Percentiles rank a stretch among this genome's conserved stretches.
These are phyloP conservation scores for Coemansia sp. DNA, from an alignment of 192 early-diverging fungal species.

Conservation along the genomic window DNA sequence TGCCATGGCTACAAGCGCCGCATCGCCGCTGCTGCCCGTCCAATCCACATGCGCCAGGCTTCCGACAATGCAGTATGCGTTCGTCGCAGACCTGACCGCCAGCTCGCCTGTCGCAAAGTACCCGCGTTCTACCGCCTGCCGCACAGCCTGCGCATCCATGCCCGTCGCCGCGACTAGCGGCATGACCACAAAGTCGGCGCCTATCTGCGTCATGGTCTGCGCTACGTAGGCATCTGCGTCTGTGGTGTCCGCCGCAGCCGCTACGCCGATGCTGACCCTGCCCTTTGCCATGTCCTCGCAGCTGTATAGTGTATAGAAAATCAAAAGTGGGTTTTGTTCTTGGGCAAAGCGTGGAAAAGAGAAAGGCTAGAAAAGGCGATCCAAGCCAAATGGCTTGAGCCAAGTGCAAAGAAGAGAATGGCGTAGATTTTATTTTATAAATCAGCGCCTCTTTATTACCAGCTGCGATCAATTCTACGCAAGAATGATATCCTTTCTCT, in stretches of 20 bases:
- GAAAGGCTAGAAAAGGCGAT: neutral
- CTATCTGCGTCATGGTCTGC: conserved; percentile 9
- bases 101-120: conserved; percentile 31
- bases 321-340: neutral
- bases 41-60: conserved; percentile 1
- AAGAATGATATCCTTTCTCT: neutral
- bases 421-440: no score
- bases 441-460: no score
- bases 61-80: conserved; percentile 40
- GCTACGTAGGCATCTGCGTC: conserved; percentile 35
- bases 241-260: conserved; percentile 9
- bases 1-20: conserved; percentile 11
- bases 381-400: no score
- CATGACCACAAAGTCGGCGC: conserved; percentile 42
- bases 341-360: neutral
- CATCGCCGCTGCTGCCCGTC: neutral
- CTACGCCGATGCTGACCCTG: conserved; percentile 37
- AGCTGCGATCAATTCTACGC: no score
- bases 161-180: conserved; percentile 11
- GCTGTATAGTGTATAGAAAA: neutral
- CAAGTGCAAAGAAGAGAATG: no score
- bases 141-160: neutral
- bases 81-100: conserved; percentile 25
- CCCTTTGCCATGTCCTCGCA: conserved; percentile 20
- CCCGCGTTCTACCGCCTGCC: conserved; percentile 11